Evolutionary conservation across 768 basidiomycete species (phyloP).

Genomic region (Boletellus sp.): DNA sequence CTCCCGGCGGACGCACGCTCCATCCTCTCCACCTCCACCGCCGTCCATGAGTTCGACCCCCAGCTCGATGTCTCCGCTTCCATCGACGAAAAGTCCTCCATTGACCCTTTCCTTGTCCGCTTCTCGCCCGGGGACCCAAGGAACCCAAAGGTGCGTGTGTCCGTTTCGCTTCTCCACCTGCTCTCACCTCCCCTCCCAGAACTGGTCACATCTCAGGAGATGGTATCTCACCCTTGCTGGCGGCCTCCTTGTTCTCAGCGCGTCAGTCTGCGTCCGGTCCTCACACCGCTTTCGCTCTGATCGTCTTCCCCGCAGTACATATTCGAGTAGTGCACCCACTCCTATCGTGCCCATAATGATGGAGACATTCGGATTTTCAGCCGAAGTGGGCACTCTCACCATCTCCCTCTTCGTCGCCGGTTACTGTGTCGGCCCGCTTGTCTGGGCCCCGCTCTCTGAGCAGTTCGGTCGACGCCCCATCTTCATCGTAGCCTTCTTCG

Average conservation of each 20-base stretch:
- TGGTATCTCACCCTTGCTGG: conserved; percentile 53
- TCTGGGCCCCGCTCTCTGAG: conserved; percentile 57
- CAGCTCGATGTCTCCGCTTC: conserved; percentile 6
- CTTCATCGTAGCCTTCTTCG: conserved; percentile 52
- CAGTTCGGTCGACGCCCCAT: conserved; percentile 57
- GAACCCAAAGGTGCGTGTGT: conserved; percentile 43
- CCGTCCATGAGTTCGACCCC: conserved; percentile 12
- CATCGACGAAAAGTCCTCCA: conserved; percentile 10
- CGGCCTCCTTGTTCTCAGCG: conserved; percentile 51
- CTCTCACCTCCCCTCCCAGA: conserved; percentile 32
- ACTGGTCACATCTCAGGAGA: conserved; percentile 42
- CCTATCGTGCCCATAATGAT: conserved; percentile 44
- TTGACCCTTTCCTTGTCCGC: conserved; percentile 31
- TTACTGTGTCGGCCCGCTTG: conserved; percentile 59
- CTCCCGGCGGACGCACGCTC: conserved; percentile 14
- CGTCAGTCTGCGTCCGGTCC: conserved; percentile 33
- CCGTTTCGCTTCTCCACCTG: not conserved
- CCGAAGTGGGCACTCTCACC: conserved; percentile 50
- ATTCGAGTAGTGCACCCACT: conserved; percentile 58
- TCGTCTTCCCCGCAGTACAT: conserved; percentile 41
- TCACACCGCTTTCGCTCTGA: not conserved
- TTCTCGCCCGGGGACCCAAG: conserved; percentile 37
- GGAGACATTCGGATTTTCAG: conserved; percentile 45
- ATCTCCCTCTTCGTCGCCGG: conserved; percentile 66
- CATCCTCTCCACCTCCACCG: conserved; percentile 9